Conservation (phyloP, 768 basidiomycete genomes). For the Lactarius hatsudake region DNA sequence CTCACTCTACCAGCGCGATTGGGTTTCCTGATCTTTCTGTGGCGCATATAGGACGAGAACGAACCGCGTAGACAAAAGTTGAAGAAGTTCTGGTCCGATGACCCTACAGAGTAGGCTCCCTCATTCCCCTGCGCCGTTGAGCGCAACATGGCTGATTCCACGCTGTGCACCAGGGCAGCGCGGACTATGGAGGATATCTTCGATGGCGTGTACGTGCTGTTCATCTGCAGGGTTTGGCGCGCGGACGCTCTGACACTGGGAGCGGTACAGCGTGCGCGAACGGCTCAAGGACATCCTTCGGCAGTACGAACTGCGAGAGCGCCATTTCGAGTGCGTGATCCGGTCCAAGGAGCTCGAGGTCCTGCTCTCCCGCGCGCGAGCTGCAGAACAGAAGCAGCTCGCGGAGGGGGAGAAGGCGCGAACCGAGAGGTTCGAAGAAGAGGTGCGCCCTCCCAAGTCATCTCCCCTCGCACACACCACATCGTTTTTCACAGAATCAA, state of each 20-base stretch:
- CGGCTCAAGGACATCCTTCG: constrained; percentile 83
- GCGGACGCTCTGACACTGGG: background rate
- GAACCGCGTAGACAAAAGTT: constrained; percentile 52
- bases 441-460: constrained; percentile 49
- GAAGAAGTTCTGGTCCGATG: constrained; percentile 78
- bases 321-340: constrained; percentile 89
- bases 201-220: constrained; percentile 70
- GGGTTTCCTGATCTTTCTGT: background rate
- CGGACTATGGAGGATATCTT: constrained; percentile 81
- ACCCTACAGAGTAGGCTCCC: constrained; percentile 64
- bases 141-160: background rate
- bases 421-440: constrained; percentile 67
- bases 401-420: constrained; percentile 71
- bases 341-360: constrained; percentile 92
- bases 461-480: constrained; percentile 3
- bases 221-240: background rate
- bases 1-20: background rate
- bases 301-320: constrained; percentile 87
- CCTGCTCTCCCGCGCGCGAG: constrained; percentile 78
- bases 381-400: constrained; percentile 83
- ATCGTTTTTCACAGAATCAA: constrained; percentile 45
- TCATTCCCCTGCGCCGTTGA: background rate
- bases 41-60: constrained; percentile 54
- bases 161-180: constrained; percentile 50
- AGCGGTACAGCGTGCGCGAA: constrained; percentile 62